phyloP scores from a whole-genome alignment of 305 asterid species.

The Ruellia speciosa region DNA sequence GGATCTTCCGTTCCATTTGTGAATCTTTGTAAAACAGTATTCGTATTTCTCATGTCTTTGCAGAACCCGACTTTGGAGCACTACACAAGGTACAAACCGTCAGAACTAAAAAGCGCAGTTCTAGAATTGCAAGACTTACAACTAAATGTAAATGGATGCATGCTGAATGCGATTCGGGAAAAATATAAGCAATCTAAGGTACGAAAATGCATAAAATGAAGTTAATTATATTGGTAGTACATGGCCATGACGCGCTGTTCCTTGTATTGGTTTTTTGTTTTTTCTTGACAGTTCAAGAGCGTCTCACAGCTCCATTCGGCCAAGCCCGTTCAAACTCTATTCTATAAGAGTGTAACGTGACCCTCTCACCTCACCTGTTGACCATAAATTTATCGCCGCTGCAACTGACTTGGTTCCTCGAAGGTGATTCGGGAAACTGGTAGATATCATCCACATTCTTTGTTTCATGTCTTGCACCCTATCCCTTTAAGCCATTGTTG shows the following conservation, averaged over 20 bases:
- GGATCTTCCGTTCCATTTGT: background rate
- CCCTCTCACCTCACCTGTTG: conserved; percentile 20
- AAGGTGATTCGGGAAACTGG: conserved; percentile 7
- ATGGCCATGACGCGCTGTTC: conserved; percentile 12
- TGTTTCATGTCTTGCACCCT: conserved; percentile 32
- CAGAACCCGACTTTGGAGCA: conserved; percentile 87
- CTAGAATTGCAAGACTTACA: conserved; percentile 68
- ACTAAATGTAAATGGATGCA: conserved; percentile 42
- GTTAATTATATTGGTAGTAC: background rate
- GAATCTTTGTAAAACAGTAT: background rate
- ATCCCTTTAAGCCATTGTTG: conserved; percentile 23
- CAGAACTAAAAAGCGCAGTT: conserved; percentile 56
- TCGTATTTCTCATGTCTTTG: conserved; percentile 15
- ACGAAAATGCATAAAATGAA: background rate
- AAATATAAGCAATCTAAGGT: conserved; percentile 89
- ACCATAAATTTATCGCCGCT: conserved; percentile 24
- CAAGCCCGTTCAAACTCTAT: conserved; percentile 45
- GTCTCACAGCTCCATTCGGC: conserved; percentile 59
- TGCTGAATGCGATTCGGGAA: conserved; percentile 58
- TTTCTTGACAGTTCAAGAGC: conserved; percentile 58
- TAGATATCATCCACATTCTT: conserved; percentile 41
- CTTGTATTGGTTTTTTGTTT: background rate
- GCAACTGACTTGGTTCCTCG: conserved; percentile 21
- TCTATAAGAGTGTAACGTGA: conserved; percentile 30
- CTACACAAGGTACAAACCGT: conserved; percentile 56